phyloP scores from a whole-genome alignment of 768 basidiomycete genomes.

The Fistulinella prunicolor region DNA sequence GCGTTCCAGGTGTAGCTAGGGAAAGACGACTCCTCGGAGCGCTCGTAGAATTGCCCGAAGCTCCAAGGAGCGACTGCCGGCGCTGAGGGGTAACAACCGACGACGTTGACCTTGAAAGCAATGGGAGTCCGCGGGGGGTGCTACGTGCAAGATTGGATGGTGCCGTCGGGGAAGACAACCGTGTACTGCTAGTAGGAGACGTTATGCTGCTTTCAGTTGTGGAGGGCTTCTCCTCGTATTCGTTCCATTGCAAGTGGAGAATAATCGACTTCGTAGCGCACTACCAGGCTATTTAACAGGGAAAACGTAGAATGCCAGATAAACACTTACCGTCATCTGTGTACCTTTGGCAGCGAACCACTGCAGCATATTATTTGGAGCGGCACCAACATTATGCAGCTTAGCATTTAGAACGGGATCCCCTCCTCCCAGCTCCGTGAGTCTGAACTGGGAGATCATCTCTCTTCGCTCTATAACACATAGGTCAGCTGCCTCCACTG shows the following conservation, averaged over 20 bases:
- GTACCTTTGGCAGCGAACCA: slow-evolving; percentile 91
- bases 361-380: slow-evolving; percentile 88
- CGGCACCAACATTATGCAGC: slow-evolving; percentile 72
- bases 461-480: slow-evolving; percentile 54
- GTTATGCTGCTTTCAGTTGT: slow-evolving; percentile 13
- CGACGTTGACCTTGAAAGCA: slow-evolving; percentile 54
- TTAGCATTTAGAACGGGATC: slow-evolving; percentile 67
- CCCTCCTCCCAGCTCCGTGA: slow-evolving; percentile 68
- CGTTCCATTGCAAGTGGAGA: slow-evolving; percentile 83
- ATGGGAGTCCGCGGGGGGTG: slow-evolving; percentile 43
- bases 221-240: slow-evolving; percentile 42
- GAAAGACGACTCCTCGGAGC: slow-evolving; percentile 46
- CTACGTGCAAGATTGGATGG: slow-evolving; percentile 21
- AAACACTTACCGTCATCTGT: slow-evolving; percentile 74
- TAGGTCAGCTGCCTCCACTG: slow-evolving; percentile 3
- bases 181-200: slow-evolving; percentile 26
- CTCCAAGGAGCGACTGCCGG: slow-evolving; percentile 28
- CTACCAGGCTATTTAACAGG: slow-evolving; percentile 35
- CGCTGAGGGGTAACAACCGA: slow-evolving; percentile 43
- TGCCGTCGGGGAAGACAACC: slow-evolving; percentile 28
- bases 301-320: not conserved
- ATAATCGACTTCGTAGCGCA: slow-evolving; percentile 89
- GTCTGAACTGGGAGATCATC: slow-evolving; percentile 91
- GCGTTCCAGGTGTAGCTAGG: slow-evolving; percentile 40
- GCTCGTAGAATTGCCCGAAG: slow-evolving; percentile 33